These are phyloP conservation scores for Golovinomyces cichoracearum DNA, from an alignment of 2,329 filamentous ascomycete genomes.

Conservation along the genomic window DNA sequence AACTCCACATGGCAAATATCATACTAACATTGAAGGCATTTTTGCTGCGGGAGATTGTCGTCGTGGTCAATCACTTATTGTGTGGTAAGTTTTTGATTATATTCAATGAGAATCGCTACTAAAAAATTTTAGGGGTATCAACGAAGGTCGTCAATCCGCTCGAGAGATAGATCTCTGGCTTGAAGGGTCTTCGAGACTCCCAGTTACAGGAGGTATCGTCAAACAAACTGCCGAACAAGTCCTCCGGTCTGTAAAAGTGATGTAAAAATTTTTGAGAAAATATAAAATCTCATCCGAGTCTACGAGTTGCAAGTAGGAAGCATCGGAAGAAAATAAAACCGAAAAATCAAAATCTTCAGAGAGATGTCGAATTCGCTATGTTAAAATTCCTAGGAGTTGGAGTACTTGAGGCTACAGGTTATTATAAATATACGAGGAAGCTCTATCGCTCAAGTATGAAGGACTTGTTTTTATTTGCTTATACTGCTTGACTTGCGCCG, in stretches of 20 bases:
- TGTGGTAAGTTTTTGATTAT: conserved; percentile 41
- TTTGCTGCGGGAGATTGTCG: conserved; percentile 91
- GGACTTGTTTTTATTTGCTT: no score
- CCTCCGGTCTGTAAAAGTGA: neutral
- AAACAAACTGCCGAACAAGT: conserved; percentile 28
- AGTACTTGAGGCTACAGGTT: no score
- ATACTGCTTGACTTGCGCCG: neutral
- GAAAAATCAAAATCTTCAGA: neutral
- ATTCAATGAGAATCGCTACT: conserved; percentile 12
- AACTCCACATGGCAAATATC: conserved; percentile 66
- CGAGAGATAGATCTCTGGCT: conserved; percentile 80
- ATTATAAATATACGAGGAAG: no score
- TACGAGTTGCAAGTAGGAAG: neutral
- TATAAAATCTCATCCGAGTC: neutral
- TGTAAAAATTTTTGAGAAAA: neutral
- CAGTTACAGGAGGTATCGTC: conserved; percentile 78
- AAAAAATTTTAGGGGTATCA: conserved; percentile 48
- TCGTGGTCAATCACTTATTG: conserved; percentile 80
- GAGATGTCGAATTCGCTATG: neutral
- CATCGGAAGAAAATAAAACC: neutral
- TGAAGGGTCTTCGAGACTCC: conserved; percentile 51
- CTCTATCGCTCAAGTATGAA: neutral
- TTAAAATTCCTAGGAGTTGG: no score
- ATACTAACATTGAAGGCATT: conserved; percentile 64
- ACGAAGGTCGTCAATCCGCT: conserved; percentile 79